Base-by-base conservation (phyloP, 257 asterid species). In the Ophiorrhiza pumila region DNA sequence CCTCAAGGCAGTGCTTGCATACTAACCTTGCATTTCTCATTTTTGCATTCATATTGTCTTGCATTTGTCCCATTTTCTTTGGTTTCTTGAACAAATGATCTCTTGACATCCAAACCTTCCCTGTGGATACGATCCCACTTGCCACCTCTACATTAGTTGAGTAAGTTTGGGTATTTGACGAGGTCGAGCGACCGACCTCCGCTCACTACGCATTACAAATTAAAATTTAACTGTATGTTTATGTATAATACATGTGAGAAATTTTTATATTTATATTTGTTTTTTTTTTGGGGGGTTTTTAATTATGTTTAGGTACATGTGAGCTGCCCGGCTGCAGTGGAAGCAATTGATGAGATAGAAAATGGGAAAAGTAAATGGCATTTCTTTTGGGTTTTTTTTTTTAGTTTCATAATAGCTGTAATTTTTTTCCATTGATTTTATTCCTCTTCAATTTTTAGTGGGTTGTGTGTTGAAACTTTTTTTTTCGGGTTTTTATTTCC, bases 311-410 rank as follows among this genome's bases (percentile, higher is more conserved):
- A 86, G 95, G 84, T 77, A 17, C 85, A 82, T 66, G 42, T 87
- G 68, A 78, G 85, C 14, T 79, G 76, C 74, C 80, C 86, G 20
- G 82, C 92, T 39, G 87, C 90, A 27, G 76, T 85, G 57, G 93
- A 86, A 78, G 85, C 95, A 42, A 84, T 81, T 74, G 93, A 87
- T 56, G 91, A 81, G 20, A 76, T 83, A 31, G 90, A 86, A 52
- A 83, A 77, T 65, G 84, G 77, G 55, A 85, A 80, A 58, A 80
- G 92, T 72, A 71, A 78, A 79, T 73, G 61, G 45, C 60, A 25
- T 65, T 57, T 61, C 11, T 42, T 27, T 29, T 8, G 10, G n/a
- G n/a, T n/a, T n/a, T n/a, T n/a, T n/a, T 29, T 31, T 62, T 29
- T 64, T 39, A 11, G 34, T 17, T 5, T 62, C 4, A 9, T 11